phyloP scores from a whole-genome alignment of 2,329 filamentous ascomycete genomes.

The Alternaria sp. region DNA sequence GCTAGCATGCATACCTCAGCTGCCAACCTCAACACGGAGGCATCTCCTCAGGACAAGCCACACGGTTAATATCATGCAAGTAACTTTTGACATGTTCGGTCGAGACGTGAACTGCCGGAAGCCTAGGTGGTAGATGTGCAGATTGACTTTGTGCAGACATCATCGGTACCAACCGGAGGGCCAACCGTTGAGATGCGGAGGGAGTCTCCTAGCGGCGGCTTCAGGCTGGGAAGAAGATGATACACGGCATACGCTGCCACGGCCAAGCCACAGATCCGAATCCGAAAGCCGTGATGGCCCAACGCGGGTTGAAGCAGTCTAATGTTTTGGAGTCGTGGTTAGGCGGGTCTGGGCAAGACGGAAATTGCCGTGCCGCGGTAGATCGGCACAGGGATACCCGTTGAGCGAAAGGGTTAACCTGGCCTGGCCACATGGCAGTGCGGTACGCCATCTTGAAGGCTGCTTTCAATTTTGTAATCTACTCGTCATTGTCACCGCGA shows the following conservation, averaged over 20 bases:
- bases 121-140: neutral
- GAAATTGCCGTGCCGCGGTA: neutral
- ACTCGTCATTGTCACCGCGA: neutral
- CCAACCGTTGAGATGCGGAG: neutral
- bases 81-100: neutral
- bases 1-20: neutral
- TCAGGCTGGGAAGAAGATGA: neutral
- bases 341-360: neutral
- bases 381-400: constrained; percentile 1
- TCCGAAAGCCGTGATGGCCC: neutral
- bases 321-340: neutral
- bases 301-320: neutral
- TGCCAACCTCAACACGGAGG: neutral
- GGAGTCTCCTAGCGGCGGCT: neutral
- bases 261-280: neutral
- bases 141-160: neutral
- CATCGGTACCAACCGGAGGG: neutral
- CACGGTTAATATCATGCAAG: neutral
- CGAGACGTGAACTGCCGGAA: neutral
- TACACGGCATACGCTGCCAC: neutral
- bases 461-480: neutral
- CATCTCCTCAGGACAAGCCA: neutral
- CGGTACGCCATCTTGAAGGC: neutral
- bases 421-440: neutral
- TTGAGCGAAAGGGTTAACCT: neutral